Conservation (phyloP, 2,329 filamentous ascomycete species). For the Dothistroma septosporum region DNA sequence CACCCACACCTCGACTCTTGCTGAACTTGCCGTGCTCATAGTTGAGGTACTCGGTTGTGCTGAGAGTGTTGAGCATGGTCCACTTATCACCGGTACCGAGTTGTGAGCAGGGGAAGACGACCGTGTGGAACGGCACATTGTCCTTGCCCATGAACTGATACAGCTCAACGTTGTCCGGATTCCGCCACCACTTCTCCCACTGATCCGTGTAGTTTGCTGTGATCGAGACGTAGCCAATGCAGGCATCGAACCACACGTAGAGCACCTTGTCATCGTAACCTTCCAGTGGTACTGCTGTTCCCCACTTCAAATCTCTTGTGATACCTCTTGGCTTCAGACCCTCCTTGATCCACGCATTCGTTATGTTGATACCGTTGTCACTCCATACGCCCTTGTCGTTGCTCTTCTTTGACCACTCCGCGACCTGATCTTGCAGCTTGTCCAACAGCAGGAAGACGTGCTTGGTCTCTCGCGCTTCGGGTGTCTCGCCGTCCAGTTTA, state of each 20-base stretch:
- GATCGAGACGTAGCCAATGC: slow-evolving; percentile 93
- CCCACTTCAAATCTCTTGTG: slow-evolving; percentile 90
- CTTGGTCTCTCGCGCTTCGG: slow-evolving; percentile 76
- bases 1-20: slow-evolving; percentile 83
- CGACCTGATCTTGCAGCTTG: slow-evolving; percentile 70
- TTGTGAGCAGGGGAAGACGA: slow-evolving; percentile 86
- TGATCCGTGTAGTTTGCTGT: slow-evolving; percentile 83
- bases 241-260: slow-evolving; percentile 91
- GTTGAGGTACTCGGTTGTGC: slow-evolving; percentile 84
- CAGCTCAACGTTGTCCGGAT: slow-evolving; percentile 79
- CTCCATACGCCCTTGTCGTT: slow-evolving; percentile 74
- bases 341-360: slow-evolving; percentile 75
- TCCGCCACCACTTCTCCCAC: slow-evolving; percentile 94
- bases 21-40: slow-evolving; percentile 89
- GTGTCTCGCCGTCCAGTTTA: slow-evolving; percentile 82
- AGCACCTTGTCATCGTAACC: slow-evolving; percentile 74
- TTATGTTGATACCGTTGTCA: slow-evolving; percentile 70
- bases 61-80: slow-evolving; percentile 85
- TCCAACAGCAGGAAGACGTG: slow-evolving; percentile 88
- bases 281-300: slow-evolving; percentile 58
- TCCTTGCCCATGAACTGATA: slow-evolving; percentile 97
- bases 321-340: slow-evolving; percentile 84
- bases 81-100: slow-evolving; percentile 79
- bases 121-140: slow-evolving; percentile 81
- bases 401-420: slow-evolving; percentile 71